Percentiles rank a stretch among this genome's conserved stretches.
phyloP scores from a whole-genome alignment of 208 protist genomes.

The Phytomonas francai region DNA sequence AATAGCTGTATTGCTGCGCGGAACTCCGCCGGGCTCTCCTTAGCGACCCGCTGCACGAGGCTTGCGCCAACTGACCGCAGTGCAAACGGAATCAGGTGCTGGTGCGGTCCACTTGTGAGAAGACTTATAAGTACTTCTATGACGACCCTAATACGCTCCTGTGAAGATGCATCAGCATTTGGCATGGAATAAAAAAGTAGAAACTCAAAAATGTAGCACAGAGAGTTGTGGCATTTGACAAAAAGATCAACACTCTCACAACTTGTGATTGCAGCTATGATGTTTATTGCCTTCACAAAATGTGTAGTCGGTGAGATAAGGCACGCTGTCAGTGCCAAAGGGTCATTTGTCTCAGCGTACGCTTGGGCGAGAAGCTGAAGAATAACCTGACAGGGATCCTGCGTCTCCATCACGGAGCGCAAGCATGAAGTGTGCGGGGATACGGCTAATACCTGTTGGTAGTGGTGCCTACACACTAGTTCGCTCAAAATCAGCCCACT shows the following conservation, averaged over 20 bases:
- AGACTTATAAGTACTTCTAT: slow-evolving; percentile 14
- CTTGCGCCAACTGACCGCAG: slow-evolving; percentile 24
- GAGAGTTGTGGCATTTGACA: slow-evolving; percentile 14
- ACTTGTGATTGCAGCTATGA: neutral
- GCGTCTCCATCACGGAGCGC: neutral
- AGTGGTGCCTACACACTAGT: neutral
- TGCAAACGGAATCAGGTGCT: neutral
- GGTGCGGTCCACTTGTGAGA: neutral
- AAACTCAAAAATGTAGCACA: slow-evolving; percentile 16
- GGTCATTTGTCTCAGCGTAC: neutral
- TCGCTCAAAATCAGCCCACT: slow-evolving; percentile 2
- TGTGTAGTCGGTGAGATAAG: neutral
- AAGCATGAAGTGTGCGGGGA: neutral
- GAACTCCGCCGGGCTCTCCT: slow-evolving; percentile 23
- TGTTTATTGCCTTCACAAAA: neutral
- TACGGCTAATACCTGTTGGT: neutral
- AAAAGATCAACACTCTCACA: slow-evolving; percentile 8
- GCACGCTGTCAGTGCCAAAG: neutral
- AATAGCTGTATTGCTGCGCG: slow-evolving; percentile 46
- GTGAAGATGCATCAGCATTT: neutral
- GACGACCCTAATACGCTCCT: slow-evolving; percentile 7
- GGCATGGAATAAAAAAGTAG: slow-evolving; percentile 1
- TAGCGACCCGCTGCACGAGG: slow-evolving; percentile 31
- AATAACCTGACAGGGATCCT: neutral
- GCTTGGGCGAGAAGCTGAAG: neutral